phyloP scores from a whole-genome alignment of 2,329 filamentous ascomycete genomes.

The Colletotrichum nymphaeae region DNA sequence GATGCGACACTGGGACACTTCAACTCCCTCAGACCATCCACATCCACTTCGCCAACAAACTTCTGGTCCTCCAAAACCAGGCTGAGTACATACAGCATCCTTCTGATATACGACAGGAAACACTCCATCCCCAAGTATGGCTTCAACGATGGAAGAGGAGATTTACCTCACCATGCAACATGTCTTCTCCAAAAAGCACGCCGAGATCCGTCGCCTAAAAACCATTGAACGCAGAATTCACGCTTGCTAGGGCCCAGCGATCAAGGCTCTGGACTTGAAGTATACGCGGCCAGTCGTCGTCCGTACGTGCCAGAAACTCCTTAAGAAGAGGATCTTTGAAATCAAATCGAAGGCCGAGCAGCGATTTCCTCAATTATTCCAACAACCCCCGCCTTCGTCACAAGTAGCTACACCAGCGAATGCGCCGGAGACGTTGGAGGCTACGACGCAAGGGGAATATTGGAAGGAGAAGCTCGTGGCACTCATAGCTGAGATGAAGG shows the following conservation, averaged over 20 bases:
- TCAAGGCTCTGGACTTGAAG: background rate
- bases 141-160: no score
- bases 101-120: no score
- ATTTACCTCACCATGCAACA: no score
- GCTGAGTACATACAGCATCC: no score
- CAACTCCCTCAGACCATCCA: no score
- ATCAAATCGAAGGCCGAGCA: background rate
- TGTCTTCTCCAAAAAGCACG: background rate
- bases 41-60: no score
- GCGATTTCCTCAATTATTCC: background rate
- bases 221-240: background rate
- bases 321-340: background rate
- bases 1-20: background rate
- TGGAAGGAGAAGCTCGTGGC: background rate
- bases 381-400: no score
- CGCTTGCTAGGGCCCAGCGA: no score
- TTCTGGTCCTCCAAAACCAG: no score
- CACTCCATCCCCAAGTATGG: no score
- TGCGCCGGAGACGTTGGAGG: no score
- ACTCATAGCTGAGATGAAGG: background rate
- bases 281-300: background rate
- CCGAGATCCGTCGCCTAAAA: background rate
- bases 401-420: background rate
- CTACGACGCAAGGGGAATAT: background rate
- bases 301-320: background rate